phyloP scores from a whole-genome alignment of 2,329 filamentous ascomycete genomes.

The Paecilomyces fulvus region DNA sequence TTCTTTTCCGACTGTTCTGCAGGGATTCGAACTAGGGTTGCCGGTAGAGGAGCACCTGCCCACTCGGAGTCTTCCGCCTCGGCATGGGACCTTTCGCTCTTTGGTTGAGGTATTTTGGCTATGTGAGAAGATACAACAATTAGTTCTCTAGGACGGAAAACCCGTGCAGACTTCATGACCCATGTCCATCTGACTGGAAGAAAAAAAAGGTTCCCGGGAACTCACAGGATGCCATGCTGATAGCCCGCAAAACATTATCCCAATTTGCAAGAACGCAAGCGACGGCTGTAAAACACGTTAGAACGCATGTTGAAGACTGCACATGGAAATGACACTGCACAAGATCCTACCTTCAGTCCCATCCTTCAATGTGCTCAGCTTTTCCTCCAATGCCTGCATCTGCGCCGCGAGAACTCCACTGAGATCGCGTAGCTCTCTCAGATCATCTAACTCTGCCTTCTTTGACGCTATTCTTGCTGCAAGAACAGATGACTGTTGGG shows the following conservation, averaged over 20 bases:
- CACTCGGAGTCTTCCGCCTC: slow-evolving; percentile 52
- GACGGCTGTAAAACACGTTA: slow-evolving; percentile 39
- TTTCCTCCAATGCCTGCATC: slow-evolving; percentile 55
- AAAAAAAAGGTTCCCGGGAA: slow-evolving; percentile 6
- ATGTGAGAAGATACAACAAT: neutral
- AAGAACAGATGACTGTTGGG: slow-evolving; percentile 47
- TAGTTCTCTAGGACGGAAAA: neutral
- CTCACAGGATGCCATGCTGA: slow-evolving; percentile 57
- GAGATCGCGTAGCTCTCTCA: slow-evolving; percentile 54
- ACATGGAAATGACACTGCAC: neutral
- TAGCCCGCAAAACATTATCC: slow-evolving; percentile 56
- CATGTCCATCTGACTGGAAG: neutral
- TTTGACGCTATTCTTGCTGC: slow-evolving; percentile 55
- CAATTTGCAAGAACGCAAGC: slow-evolving; percentile 60
- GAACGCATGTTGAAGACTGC: slow-evolving; percentile 4
- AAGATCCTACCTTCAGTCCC: slow-evolving; percentile 48
- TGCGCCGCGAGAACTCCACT: slow-evolving; percentile 54
- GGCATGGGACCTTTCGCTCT: slow-evolving; percentile 8
- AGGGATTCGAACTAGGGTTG: slow-evolving; percentile 37
- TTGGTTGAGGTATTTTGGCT: slow-evolving; percentile 20
- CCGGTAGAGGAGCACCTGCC: slow-evolving; percentile 49
- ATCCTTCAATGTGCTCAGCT: slow-evolving; percentile 51
- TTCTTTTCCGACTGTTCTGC: slow-evolving; percentile 17
- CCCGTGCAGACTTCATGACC: slow-evolving; percentile 4
- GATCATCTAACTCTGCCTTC: slow-evolving; percentile 53